Conservation (phyloP, 2,329 filamentous ascomycete genomes). For the Penicillium sp. region DNA sequence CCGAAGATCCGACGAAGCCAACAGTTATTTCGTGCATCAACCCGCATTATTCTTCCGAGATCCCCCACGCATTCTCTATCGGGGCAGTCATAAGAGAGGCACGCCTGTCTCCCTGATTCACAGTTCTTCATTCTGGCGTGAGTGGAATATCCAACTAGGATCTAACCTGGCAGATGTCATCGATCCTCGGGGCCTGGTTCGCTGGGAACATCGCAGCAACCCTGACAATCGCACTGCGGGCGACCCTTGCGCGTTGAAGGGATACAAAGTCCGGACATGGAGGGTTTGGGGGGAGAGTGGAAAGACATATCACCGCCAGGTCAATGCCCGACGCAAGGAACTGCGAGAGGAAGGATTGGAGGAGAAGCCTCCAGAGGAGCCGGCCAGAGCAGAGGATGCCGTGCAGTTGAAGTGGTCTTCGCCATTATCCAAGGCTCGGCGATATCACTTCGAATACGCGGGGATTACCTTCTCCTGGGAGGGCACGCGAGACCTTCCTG, state of each 20-base stretch:
- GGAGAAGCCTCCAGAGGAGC: background rate
- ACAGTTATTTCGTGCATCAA: slow-evolving; percentile 15
- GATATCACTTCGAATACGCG: slow-evolving; percentile 11
- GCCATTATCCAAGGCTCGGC: slow-evolving; percentile 4
- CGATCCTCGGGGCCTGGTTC: slow-evolving; percentile 15
- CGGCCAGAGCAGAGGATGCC: slow-evolving; percentile 5
- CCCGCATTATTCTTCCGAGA: slow-evolving; percentile 8
- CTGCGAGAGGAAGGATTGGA: background rate
- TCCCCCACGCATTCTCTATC: slow-evolving; percentile 10
- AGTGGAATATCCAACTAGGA: slow-evolving; percentile 15
- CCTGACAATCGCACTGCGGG: slow-evolving; percentile 6
- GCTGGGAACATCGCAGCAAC: slow-evolving; percentile 11
- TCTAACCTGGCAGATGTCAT: slow-evolving; percentile 5
- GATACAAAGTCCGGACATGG: slow-evolving; percentile 16
- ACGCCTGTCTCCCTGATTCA: slow-evolving; percentile 12
- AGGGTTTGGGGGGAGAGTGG: slow-evolving; percentile 16
- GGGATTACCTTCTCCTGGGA: slow-evolving; percentile 13
- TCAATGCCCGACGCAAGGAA: slow-evolving; percentile 10
- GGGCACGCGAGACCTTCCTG: slow-evolving; percentile 10
- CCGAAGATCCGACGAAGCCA: slow-evolving; percentile 1
- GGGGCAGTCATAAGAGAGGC: slow-evolving; percentile 5
- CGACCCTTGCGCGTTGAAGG: slow-evolving; percentile 8
- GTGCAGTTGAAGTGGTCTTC: slow-evolving; percentile 6
- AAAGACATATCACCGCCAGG: slow-evolving; percentile 8
- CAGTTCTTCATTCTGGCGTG: slow-evolving; percentile 6